Evolutionary conservation across 2,329 filamentous ascomycete genomes (phyloP), one percentile per base, ranked within the genome.

Genomic region (Bipolaris oryzae): DNA sequence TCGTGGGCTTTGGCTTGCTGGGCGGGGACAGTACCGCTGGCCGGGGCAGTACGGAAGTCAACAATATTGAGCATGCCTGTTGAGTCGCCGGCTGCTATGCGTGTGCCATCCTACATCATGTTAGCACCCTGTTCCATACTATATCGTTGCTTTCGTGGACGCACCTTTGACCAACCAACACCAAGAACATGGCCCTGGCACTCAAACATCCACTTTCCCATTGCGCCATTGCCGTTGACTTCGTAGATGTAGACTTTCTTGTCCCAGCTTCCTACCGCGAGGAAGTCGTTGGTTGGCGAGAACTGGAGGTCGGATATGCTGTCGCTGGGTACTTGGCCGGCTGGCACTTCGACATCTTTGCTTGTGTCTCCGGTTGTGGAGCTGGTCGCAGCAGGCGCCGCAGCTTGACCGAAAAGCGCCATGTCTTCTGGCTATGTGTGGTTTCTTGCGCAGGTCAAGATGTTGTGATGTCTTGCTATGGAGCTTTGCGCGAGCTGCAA

Each of bases 241-340:
- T 98, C 92, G 80, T 98, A 99, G 74, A 99, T 94, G 72, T 93
- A 89, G 62, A 98, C 92, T 77, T 96, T 96, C 81, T 96, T 96
- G 79, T 99, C 95, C 95, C 95, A 99, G 69, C 92, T 96, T 45
- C 92, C 82, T 34, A 97, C 91, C 21, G 94, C 92, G 16, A 99
- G 83, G 74, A 96, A 90, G 69, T 98, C 92, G 64, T 80, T 84
- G 50, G 82, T 82, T 1, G 89, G 87, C 13, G 89, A 93, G 80
- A 97, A 99, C 46, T 87, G 82, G 58, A 99, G 84, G 73, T 92
- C 91, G 34, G 93, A 93, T 71, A 98, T 89, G 77, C 90, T 91
- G 78, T 99, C 95, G 66, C 91, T 88, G 20, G 95, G 95, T 10
- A 72, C 60, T 56, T 71, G 62, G 13, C 90, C 90, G 63, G 88